Evolutionary conservation across 768 basidiomycete genomes (phyloP), one percentile per base, ranked within the genome.

Genomic region (Podaxis sp.): DNA sequence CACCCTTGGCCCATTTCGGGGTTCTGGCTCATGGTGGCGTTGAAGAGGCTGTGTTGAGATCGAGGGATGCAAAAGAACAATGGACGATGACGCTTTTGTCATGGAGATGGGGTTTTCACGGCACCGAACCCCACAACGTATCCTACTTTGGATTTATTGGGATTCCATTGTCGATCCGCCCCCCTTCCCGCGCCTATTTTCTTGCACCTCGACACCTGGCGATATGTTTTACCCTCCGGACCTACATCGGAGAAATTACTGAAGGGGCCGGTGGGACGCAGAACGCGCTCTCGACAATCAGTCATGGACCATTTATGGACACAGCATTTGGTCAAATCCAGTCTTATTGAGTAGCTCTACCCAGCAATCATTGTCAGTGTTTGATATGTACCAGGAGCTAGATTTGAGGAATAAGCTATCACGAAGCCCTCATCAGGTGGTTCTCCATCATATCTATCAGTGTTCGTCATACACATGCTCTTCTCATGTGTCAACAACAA

Each of bases 21-120:
- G 54, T 63, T 48, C 55, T 63, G 54, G 33, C n/a, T 11, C 11
- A 48, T 40, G 38, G 61, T 63, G 55, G 61, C 48, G 54, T 55
- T 12, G 11, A 28, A 9, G 26, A 63, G 61, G 61, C 61, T 56
- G 61, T 63, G 61, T 36, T 38, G 33, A 48, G 61, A 62, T 62
- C 61, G 61, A 54, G 49, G 59, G 49, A 30, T 52, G 30, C 36
- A 12, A 36, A 42, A 40, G 39, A 42, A 54, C 52, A 44, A 44
- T 61, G 60, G 22, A 28, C 52, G 8, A 54, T 42, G 52, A 49
- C 42, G 42, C 44, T 28, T 62, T 40, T 62, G 61, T 62, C 54
- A 55, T 57, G 61, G 61, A 57, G 54, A 56, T 55, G 61, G 28
- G 61, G 61, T 19, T 55, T 39, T 60, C 28, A n/a, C 26, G 60